phyloP scores from a whole-genome alignment of 129 eudicot species.

The Ambrosia artemisiifolia region DNA sequence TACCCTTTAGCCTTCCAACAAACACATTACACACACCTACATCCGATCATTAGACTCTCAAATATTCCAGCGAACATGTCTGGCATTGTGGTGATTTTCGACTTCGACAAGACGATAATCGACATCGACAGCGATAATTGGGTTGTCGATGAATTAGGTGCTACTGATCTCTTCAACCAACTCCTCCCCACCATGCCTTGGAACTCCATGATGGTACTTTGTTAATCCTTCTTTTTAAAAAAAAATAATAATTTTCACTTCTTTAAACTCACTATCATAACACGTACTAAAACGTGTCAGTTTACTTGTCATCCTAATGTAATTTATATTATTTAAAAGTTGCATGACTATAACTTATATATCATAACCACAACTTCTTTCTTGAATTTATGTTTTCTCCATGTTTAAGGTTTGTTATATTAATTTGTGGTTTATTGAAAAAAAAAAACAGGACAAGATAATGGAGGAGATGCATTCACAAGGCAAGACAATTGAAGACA shows the following conservation, averaged over 20 bases:
- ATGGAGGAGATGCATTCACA: slow-evolving; percentile 58
- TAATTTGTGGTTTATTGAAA: neutral
- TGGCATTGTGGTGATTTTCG: slow-evolving; percentile 60
- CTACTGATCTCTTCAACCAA: slow-evolving; percentile 33
- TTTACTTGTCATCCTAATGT: too few species aligned
- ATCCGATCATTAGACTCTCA: neutral
- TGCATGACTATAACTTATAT: too few species aligned
- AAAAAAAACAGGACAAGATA: slow-evolving; percentile 54
- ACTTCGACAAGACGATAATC: slow-evolving; percentile 85
- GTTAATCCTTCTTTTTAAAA: neutral
- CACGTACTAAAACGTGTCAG: too few species aligned
- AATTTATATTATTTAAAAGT: too few species aligned
- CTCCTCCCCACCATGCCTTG: slow-evolving; percentile 78
- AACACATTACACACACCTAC: slow-evolving; percentile 1
- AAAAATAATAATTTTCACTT: neutral
- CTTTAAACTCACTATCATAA: too few species aligned
- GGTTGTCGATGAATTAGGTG: slow-evolving; percentile 59
- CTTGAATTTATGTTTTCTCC: too few species aligned
- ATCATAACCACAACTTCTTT: too few species aligned
- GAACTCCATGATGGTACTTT: slow-evolving; percentile 66
- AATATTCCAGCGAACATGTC: slow-evolving; percentile 38
- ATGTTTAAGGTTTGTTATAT: neutral
- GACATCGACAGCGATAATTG: slow-evolving; percentile 80
- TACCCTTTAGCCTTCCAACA: neutral
- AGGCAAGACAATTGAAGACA: slow-evolving; percentile 59